phyloP scores from a whole-genome alignment of 371 early-diverging fungal species.

The Mortierella sp. region DNA sequence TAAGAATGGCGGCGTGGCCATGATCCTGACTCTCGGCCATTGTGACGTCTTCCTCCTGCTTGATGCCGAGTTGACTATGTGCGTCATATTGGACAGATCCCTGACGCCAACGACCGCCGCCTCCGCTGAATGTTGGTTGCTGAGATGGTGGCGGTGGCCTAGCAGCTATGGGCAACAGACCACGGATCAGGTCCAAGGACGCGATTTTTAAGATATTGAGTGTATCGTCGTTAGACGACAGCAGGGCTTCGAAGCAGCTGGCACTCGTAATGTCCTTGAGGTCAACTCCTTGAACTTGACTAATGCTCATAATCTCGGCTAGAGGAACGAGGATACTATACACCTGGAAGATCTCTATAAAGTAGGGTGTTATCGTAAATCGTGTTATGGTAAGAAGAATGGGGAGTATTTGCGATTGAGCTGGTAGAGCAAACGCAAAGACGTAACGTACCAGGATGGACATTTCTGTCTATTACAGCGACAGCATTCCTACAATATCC shows the following conservation, averaged over 20 bases:
- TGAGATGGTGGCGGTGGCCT: conserved; percentile 7
- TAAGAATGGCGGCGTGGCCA: conserved; percentile 32
- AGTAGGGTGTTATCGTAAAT: no score
- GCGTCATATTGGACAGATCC: conserved; percentile 8
- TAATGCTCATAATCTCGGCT: conserved; percentile 21
- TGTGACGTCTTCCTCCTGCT: conserved; percentile 7
- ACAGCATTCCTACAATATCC: conserved; percentile 32
- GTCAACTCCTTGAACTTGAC: conserved; percentile 26
- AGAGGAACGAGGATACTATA: conserved; percentile 45
- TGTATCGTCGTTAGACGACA: conserved; percentile 31
- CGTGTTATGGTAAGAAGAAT: background rate
- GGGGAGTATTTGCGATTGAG: background rate
- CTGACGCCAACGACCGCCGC: conserved; percentile 1
- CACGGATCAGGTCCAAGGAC: conserved; percentile 46
- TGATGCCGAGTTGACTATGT: background rate
- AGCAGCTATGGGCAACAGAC: conserved; percentile 20
- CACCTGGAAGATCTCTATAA: conserved; percentile 39
- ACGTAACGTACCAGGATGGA: conserved; percentile 25
- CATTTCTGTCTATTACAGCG: conserved; percentile 16
- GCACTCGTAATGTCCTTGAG: conserved; percentile 29
- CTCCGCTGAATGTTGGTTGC: background rate
- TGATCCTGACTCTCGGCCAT: background rate
- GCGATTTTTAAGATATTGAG: conserved; percentile 30
- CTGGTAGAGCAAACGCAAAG: background rate
- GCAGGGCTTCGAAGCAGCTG: conserved; percentile 30